Percentiles rank a stretch among this genome's conserved stretches.
Evolutionary conservation across 2,329 filamentous ascomycete genomes (phyloP).

Genomic region (Graphilbum fragrans): DNA sequence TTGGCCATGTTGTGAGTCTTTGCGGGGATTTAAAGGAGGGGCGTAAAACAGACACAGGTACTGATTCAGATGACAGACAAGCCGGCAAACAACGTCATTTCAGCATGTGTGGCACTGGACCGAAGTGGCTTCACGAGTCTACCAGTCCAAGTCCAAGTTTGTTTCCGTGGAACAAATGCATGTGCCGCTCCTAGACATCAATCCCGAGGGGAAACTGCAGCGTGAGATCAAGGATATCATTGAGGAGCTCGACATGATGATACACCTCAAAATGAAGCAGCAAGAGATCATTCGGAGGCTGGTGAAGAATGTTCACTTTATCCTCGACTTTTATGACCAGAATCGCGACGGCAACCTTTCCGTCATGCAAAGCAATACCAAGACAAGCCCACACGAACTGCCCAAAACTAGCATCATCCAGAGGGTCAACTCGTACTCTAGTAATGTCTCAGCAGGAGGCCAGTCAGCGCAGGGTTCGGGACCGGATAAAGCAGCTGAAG

Average conservation of each 20-base stretch:
- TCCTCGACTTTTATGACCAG: constrained; percentile 1
- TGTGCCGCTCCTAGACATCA: constrained; percentile 25
- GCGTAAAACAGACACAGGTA: background rate
- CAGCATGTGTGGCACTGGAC: constrained; percentile 25
- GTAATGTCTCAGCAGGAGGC: background rate
- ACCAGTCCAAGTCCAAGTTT: constrained; percentile 9
- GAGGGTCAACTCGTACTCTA: background rate
- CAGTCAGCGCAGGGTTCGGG: background rate
- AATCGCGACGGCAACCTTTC: background rate
- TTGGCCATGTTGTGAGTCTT: constrained; percentile 25
- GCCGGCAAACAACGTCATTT: constrained; percentile 25
- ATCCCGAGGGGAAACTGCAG: constrained; percentile 27
- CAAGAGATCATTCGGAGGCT: constrained; percentile 17
- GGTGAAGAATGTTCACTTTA: constrained; percentile 12
- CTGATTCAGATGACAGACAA: constrained; percentile 6
- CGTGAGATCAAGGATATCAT: constrained; percentile 32
- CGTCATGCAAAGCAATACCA: background rate
- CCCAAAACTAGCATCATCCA: background rate
- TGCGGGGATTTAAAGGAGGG: background rate
- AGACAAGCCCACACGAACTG: too few species aligned
- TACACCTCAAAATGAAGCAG: constrained; percentile 24
- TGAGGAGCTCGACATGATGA: constrained; percentile 35
- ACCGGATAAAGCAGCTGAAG: background rate
- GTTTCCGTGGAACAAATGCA: constrained; percentile 2
- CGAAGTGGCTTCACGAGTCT: constrained; percentile 11